Percentiles rank a stretch among this genome's conserved stretches.
Evolutionary conservation across 495 filamentous ascomycete species (phyloP).

Genomic region (Penicillium fimorum): DNA sequence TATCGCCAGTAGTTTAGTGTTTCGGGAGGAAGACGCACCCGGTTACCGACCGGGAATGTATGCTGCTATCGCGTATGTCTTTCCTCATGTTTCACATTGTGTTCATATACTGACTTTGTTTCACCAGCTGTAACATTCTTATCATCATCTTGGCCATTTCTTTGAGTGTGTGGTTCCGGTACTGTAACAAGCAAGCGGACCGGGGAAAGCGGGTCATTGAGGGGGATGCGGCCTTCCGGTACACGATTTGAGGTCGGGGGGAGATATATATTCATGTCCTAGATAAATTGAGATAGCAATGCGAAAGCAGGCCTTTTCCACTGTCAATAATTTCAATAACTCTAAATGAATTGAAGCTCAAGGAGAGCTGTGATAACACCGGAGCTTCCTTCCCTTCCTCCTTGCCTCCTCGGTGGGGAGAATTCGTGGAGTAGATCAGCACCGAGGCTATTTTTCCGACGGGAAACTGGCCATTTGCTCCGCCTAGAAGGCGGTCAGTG

Average conservation of each 20-base stretch:
- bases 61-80: slow-evolving; percentile 42
- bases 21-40: slow-evolving; percentile 57
- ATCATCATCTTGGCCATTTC: slow-evolving; percentile 37
- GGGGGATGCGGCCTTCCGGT: slow-evolving; percentile 34
- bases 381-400: not conserved
- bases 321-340: not conserved
- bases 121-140: slow-evolving; percentile 40
- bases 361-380: slow-evolving; percentile 11
- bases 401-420: slow-evolving; percentile 1
- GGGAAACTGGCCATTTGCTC: not conserved
- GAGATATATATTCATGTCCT: not conserved
- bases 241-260: slow-evolving; percentile 31
- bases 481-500: not conserved
- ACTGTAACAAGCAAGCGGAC: slow-evolving; percentile 38
- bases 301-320: not conserved
- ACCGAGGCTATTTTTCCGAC: slow-evolving; percentile 1
- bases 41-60: slow-evolving; percentile 56
- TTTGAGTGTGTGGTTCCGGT: slow-evolving; percentile 37
- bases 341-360: not conserved
- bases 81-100: not conserved
- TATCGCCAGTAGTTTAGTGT: slow-evolving; percentile 57
- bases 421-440: slow-evolving; percentile 4
- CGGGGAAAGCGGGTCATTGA: slow-evolving; percentile 40
- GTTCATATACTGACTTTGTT: slow-evolving; percentile 11
- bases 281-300: not conserved